Evolutionary conservation across 495 filamentous ascomycete genomes (phyloP).

Genomic region (Lineolata rhizophorae): DNA sequence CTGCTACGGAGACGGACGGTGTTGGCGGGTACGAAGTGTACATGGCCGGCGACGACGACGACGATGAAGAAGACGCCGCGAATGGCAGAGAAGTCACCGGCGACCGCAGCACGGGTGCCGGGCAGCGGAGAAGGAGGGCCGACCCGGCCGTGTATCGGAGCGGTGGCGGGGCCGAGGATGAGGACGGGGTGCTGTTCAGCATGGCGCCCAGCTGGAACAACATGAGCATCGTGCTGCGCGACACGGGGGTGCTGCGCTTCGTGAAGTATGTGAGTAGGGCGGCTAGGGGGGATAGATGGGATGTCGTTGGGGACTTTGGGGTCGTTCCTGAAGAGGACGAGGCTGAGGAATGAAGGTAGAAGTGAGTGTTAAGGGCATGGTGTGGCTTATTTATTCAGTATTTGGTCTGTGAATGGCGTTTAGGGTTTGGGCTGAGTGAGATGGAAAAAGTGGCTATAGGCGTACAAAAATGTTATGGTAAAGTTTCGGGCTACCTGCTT

Average conservation of each 20-base stretch:
- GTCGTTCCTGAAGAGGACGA: conserved; percentile 18
- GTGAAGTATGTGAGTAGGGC: conserved; percentile 81
- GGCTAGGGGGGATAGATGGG: conserved; percentile 83
- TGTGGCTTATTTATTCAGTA: no score
- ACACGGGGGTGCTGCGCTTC: conserved; percentile 69
- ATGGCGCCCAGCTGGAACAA: conserved; percentile 79
- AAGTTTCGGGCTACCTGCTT: no score
- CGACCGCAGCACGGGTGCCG: conserved; percentile 16
- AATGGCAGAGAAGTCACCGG: conserved; percentile 8
- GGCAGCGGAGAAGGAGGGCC: conserved; percentile 12
- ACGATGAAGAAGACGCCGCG: conserved; percentile 31
- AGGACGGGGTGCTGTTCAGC: conserved; percentile 80
- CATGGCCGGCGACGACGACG: conserved; percentile 69
- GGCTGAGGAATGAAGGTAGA: no score
- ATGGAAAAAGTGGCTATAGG: no score
- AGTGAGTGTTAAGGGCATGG: no score
- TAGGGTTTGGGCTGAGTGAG: no score
- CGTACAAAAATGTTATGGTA: no score
- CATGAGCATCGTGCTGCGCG: conserved; percentile 70
- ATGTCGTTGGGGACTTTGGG: conserved; percentile 49
- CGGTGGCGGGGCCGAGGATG: conserved; percentile 42
- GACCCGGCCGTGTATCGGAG: conserved; percentile 68
- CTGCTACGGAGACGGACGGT: no score
- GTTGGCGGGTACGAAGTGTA: conserved; percentile 81
- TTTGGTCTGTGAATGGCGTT: no score